Conservation (phyloP, 2,329 filamentous ascomycete species). For the Curvularia hawaiiensis region DNA sequence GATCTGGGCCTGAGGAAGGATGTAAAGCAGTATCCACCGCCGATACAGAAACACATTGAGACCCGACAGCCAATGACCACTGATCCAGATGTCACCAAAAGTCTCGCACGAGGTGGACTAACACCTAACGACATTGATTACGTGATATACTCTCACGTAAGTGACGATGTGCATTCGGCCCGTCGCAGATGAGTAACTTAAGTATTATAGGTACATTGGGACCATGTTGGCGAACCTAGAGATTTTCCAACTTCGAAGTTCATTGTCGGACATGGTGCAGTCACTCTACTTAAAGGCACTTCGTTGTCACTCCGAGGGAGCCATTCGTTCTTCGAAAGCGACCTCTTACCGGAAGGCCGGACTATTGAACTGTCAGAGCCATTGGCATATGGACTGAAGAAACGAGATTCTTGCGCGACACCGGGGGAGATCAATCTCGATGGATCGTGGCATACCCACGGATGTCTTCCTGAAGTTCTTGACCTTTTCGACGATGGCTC, state of each 20-base stretch:
- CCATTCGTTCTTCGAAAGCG: slow-evolving; percentile 51
- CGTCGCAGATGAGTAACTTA: not conserved
- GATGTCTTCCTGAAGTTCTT: slow-evolving; percentile 51
- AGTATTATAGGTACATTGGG: slow-evolving; percentile 47
- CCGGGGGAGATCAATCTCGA: slow-evolving; percentile 18
- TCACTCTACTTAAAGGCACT: slow-evolving; percentile 29
- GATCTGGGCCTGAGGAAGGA: slow-evolving; percentile 60
- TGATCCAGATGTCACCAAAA: slow-evolving; percentile 48
- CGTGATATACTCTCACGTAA: slow-evolving; percentile 50
- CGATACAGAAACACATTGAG: slow-evolving; percentile 54
- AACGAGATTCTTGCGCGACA: not conserved
- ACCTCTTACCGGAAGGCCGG: slow-evolving; percentile 50
- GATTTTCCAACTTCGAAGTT: slow-evolving; percentile 48
- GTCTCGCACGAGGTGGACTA: slow-evolving; percentile 46
- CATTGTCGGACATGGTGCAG: slow-evolving; percentile 46
- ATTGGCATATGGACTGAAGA: not conserved
- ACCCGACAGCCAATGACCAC: slow-evolving; percentile 52
- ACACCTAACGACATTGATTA: slow-evolving; percentile 48
- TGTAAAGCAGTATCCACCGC: slow-evolving; percentile 50
- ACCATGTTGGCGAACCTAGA: slow-evolving; percentile 50
- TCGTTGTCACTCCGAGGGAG: slow-evolving; percentile 31
- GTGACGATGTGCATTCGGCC: slow-evolving; percentile 12
- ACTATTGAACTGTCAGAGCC: slow-evolving; percentile 53
- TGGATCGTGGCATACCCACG: slow-evolving; percentile 51
- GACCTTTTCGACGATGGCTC: slow-evolving; percentile 58